Percentiles rank a stretch among this genome's conserved stretches.
phyloP scores from a whole-genome alignment of 768 basidiomycete species.

The Daedalea quercina region DNA sequence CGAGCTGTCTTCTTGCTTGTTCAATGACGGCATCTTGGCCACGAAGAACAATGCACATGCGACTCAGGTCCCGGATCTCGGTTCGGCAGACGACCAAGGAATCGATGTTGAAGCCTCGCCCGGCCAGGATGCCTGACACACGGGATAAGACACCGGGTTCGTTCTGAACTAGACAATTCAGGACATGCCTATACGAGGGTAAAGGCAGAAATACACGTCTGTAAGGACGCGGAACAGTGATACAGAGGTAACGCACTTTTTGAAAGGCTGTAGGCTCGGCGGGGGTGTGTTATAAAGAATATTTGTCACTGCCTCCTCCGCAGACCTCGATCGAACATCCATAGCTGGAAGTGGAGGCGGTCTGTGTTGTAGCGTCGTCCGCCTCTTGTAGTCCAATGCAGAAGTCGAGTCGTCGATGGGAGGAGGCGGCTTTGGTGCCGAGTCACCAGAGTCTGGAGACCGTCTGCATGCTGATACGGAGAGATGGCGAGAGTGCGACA shows the following conservation, averaged over 20 bases:
- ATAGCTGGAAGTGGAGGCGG: conserved; percentile 84
- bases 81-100: conserved; percentile 97
- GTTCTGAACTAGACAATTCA: conserved; percentile 98
- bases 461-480: conserved; percentile 12
- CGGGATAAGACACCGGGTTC: conserved; percentile 99
- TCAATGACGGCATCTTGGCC: conserved; percentile 98
- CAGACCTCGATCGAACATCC: conserved; percentile 74
- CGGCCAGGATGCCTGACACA: conserved; percentile 95
- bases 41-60: conserved; percentile 96
- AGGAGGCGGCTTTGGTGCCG: conserved; percentile 55
- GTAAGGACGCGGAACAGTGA: not conserved
- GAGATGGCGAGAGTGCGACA: conserved; percentile 8
- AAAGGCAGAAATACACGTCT: not conserved
- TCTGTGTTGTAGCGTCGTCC: conserved; percentile 62
- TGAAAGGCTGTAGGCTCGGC: conserved; percentile 85
- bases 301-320: conserved; percentile 96
- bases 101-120: conserved; percentile 97
- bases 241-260: conserved; percentile 52
- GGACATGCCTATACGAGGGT: conserved; percentile 77
- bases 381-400: conserved; percentile 92
- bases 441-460: conserved; percentile 6
- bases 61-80: conserved; percentile 91
- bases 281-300: conserved; percentile 96
- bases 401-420: conserved; percentile 92
- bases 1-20: conserved; percentile 91